These are phyloP conservation scores for Avena insularis DNA, from an alignment of 176 grass and related monocot species.

Conservation along the genomic window DNA sequence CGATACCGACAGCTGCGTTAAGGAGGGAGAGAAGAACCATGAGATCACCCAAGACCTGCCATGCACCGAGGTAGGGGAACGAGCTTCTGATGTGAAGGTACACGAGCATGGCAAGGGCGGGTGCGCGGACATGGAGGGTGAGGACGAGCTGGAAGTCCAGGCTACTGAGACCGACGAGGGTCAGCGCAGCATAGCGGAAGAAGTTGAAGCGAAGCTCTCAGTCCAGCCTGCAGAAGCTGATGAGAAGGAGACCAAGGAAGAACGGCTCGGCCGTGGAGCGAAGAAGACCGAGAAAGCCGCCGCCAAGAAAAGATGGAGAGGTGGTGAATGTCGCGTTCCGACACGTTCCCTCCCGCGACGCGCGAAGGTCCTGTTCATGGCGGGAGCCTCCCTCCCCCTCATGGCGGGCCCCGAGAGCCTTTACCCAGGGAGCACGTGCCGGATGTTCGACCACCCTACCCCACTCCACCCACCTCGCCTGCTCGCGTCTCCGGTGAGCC, in stretches of 20 bases:
- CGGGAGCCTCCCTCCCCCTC: too few species aligned
- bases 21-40: neutral
- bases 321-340: too few species aligned
- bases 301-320: neutral
- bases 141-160: neutral
- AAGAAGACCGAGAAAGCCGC: slow-evolving; percentile 19
- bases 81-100: neutral
- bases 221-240: neutral
- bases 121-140: too few species aligned
- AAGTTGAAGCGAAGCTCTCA: slow-evolving; percentile 29
- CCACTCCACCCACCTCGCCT: too few species aligned
- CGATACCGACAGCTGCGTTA: neutral
- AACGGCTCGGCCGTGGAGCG: neutral
- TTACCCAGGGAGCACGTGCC: too few species aligned
- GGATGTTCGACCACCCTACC: too few species aligned
- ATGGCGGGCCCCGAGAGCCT: too few species aligned
- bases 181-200: neutral
- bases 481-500: too few species aligned
- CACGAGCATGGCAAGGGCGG: neutral
- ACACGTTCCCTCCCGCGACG: too few species aligned
- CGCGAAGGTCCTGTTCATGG: too few species aligned
- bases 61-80: neutral
- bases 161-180: neutral
- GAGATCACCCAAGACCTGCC: neutral
- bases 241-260: neutral